A percentile compares a stretch with the other conserved stretches of the same genome.
Evolutionary conservation across 2,329 filamentous ascomycete species (phyloP).

Genomic region (Trichophyton equinum): DNA sequence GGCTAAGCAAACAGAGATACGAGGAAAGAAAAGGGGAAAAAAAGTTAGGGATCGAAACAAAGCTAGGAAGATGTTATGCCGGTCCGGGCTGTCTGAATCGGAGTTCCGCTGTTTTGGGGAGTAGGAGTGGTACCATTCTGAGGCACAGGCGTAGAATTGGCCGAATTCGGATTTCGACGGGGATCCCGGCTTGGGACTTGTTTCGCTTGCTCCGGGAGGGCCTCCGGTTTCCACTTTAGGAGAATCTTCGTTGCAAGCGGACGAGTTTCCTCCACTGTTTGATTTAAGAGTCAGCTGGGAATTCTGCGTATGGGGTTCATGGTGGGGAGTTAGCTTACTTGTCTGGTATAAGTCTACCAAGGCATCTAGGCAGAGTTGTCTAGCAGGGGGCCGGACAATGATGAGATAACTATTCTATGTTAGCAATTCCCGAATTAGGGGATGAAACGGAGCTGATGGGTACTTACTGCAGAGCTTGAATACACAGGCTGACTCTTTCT

Average conservation of each 20-base stretch:
- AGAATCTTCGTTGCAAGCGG: conserved; percentile 42
- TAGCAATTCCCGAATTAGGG: conserved; percentile 6
- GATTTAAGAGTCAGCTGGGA: conserved; percentile 6
- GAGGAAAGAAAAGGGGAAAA: neutral
- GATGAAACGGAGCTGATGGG: conserved; percentile 7
- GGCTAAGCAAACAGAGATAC: no score
- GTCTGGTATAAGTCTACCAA: conserved; percentile 47
- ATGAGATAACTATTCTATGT: conserved; percentile 37
- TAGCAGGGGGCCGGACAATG: conserved; percentile 47
- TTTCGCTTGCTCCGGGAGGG: conserved; percentile 10
- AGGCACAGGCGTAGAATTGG: neutral
- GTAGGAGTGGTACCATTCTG: neutral
- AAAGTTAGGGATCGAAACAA: neutral
- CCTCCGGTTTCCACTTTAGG: conserved; percentile 42
- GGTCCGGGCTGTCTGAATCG: neutral
- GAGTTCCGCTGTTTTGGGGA: neutral
- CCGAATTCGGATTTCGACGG: neutral
- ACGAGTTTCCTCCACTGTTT: conserved; percentile 35
- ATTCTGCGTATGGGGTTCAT: neutral
- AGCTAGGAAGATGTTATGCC: neutral
- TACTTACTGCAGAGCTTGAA: conserved; percentile 44
- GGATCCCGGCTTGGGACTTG: neutral
- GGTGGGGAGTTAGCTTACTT: conserved; percentile 26
- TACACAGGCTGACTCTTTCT: conserved; percentile 47
- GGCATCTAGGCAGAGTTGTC: conserved; percentile 45